phyloP scores from a whole-genome alignment of 2,329 filamentous ascomycete genomes.

The Botrytis sinoallii region DNA sequence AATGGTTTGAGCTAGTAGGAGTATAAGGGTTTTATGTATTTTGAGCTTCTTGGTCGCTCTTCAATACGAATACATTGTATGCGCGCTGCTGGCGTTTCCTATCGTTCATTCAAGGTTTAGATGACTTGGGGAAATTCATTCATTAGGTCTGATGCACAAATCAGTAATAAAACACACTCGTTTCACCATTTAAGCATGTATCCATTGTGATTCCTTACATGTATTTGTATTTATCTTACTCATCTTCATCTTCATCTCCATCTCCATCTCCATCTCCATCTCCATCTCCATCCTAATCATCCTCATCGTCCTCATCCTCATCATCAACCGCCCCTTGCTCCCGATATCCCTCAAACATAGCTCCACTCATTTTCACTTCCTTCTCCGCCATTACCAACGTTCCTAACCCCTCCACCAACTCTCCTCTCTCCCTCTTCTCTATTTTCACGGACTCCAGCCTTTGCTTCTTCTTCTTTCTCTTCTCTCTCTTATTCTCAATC shows the following conservation, averaged over 20 bases:
- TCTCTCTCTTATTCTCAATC: not conserved
- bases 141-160: not conserved
- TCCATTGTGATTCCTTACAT: not conserved
- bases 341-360: not conserved
- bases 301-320: not conserved
- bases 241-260: not conserved
- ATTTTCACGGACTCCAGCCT: not conserved
- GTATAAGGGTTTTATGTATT: not conserved
- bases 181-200: not conserved
- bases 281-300: not conserved
- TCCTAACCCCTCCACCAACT: not conserved
- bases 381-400: not conserved
- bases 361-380: not conserved
- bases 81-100: not conserved
- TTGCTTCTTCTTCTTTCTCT: not conserved
- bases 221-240: not conserved
- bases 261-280: not conserved
- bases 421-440: not conserved
- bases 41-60: not conserved
- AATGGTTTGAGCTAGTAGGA: no score
- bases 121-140: not conserved
- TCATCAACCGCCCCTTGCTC: fast-evolving
- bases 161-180: not conserved
- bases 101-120: not conserved
- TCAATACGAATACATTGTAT: not conserved